Evolutionary conservation across 2,329 filamentous ascomycete genomes (phyloP).

Genomic region (Chrysoporthe deuterocubensis): DNA sequence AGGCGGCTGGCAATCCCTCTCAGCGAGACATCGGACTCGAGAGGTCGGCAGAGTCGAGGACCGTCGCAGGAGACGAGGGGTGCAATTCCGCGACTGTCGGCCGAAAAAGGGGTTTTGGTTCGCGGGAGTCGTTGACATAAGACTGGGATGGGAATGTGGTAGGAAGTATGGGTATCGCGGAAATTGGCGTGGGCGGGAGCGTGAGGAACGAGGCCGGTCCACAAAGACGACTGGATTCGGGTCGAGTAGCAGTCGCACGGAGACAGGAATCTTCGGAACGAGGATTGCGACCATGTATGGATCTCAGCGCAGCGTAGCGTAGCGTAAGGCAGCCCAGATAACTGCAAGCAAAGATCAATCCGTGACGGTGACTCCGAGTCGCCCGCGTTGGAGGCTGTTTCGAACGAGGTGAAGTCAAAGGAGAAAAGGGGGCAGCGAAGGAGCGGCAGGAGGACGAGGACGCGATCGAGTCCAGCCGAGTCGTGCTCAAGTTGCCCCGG

Average conservation of each 20-base stretch:
- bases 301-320: no score
- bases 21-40: slow-evolving; percentile 22
- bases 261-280: slow-evolving; percentile 3
- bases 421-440: background rate
- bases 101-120: slow-evolving; percentile 16
- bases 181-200: slow-evolving; percentile 19
- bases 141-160: slow-evolving; percentile 22
- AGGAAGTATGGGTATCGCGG: slow-evolving; percentile 25
- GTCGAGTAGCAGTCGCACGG: slow-evolving; percentile 7
- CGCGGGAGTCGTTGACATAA: slow-evolving; percentile 23
- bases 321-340: background rate
- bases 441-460: slow-evolving; percentile 5
- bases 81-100: slow-evolving; percentile 23
- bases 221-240: background rate
- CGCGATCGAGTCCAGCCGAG: slow-evolving; percentile 12
- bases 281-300: slow-evolving; percentile 10
- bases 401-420: slow-evolving; percentile 5
- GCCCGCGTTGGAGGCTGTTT: slow-evolving; percentile 16
- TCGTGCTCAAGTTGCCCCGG: slow-evolving; percentile 2
- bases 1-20: slow-evolving; percentile 9
- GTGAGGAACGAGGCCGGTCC: slow-evolving; percentile 14
- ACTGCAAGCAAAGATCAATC: background rate
- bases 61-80: slow-evolving; percentile 17
- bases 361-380: slow-evolving; percentile 3
- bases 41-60: slow-evolving; percentile 4